Percentiles rank a stretch among this genome's conserved stretches.
Conservation (phyloP, 495 filamentous ascomycete species). For the Aspergillus kassunensis region DNA sequence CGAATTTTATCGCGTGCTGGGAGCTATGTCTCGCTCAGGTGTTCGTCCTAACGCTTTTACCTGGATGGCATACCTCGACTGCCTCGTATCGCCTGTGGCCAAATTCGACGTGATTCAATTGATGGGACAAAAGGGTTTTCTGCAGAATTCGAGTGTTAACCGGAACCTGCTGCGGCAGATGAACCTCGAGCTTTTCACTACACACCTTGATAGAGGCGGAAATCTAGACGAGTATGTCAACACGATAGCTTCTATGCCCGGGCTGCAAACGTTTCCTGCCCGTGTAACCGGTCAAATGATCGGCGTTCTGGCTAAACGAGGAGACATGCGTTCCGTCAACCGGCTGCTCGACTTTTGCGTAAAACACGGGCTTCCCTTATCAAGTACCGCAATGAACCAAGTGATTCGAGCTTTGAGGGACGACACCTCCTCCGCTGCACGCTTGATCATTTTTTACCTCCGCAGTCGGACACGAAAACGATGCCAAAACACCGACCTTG, state of each 20-base stretch:
- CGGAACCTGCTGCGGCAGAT: slow-evolving; percentile 28
- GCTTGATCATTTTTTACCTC: slow-evolving; percentile 19
- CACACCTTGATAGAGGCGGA: slow-evolving; percentile 33
- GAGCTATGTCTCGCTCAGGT: slow-evolving; percentile 28
- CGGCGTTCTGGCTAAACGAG: slow-evolving; percentile 18
- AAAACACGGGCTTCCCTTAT: slow-evolving; percentile 20
- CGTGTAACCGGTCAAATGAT: slow-evolving; percentile 37
- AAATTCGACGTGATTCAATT: slow-evolving; percentile 29
- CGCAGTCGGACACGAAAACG: slow-evolving; percentile 10
- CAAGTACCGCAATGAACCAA: slow-evolving; percentile 14
- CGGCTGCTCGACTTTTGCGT: slow-evolving; percentile 28
- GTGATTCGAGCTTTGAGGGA: slow-evolving; percentile 21
- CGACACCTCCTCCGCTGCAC: slow-evolving; percentile 22
- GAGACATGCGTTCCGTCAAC: slow-evolving; percentile 22
- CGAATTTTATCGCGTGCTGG: slow-evolving; percentile 29
- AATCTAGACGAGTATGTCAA: slow-evolving; percentile 34
- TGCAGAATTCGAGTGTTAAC: slow-evolving; percentile 20
- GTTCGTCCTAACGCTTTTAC: slow-evolving; percentile 41
- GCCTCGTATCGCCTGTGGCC: slow-evolving; percentile 27
- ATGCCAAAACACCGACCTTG: no score
- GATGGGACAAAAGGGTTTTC: slow-evolving; percentile 33
- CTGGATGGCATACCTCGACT: slow-evolving; percentile 40
- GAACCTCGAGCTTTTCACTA: slow-evolving; percentile 28
- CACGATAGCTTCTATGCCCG: slow-evolving; percentile 25
- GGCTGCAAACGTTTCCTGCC: slow-evolving; percentile 31